Conservation (phyloP, 495 filamentous ascomycete genomes). For the Aspergillus funiculosus region DNA sequence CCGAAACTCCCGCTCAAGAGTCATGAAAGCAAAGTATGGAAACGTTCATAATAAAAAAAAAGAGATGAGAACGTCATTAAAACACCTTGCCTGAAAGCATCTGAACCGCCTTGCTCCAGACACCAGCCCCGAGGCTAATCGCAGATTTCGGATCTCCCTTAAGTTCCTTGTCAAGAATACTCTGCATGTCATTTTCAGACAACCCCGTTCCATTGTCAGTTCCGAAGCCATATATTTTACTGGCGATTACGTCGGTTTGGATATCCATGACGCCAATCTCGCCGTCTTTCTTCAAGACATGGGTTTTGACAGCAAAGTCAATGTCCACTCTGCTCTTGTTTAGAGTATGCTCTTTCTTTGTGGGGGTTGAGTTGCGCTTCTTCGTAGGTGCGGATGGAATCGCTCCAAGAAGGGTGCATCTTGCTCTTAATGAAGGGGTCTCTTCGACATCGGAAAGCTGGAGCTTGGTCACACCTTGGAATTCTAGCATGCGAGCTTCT, state of each 20-base stretch:
- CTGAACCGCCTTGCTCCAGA: slow-evolving; percentile 40
- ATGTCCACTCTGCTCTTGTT: slow-evolving; percentile 34
- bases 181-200: slow-evolving; percentile 35
- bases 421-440: slow-evolving; percentile 32
- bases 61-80: slow-evolving; percentile 6
- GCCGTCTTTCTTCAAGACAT: slow-evolving; percentile 17
- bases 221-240: slow-evolving; percentile 44
- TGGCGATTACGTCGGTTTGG: slow-evolving; percentile 37
- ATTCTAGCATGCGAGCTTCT: slow-evolving; percentile 43
- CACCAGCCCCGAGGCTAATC: slow-evolving; percentile 31
- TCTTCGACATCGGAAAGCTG: slow-evolving; percentile 27
- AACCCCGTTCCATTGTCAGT: slow-evolving; percentile 26
- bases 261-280: slow-evolving; percentile 32
- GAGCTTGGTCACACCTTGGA: slow-evolving; percentile 42
- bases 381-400: slow-evolving; percentile 15
- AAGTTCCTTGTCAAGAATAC: slow-evolving; percentile 33
- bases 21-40: not conserved
- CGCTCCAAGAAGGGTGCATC: slow-evolving; percentile 38
- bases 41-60: not conserved
- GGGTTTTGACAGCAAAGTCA: slow-evolving; percentile 38
- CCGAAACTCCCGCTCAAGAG: slow-evolving; percentile 2
- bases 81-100: slow-evolving; percentile 32
- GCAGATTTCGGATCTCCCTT: slow-evolving; percentile 18
- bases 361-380: slow-evolving; percentile 10
- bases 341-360: slow-evolving; percentile 12